Evolutionary conservation across 192 early-diverging fungal species (phyloP), one percentile per base, ranked within the genome.

Genomic region (Hyaloraphidium curvatum): DNA sequence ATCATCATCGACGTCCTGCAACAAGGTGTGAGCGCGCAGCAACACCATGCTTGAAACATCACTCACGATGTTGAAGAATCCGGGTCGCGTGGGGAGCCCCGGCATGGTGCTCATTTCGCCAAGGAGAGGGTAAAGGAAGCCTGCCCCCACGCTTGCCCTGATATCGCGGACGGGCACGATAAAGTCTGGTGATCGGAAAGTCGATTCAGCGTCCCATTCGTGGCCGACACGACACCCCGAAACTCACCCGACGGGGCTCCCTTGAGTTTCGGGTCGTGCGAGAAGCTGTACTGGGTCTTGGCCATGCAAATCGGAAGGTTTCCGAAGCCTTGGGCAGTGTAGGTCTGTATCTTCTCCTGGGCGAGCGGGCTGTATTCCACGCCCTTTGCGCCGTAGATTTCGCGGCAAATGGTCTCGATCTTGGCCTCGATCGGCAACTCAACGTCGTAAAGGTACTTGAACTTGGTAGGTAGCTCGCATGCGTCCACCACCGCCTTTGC

Each of bases 51-150:
- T n/a, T n/a, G n/a, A n/a, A n/a, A n/a, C n/a, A n/a, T n/a, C n/a
- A n/a, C n/a, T n/a, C n/a, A 37, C n/a, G 33, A 37, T 7, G 7
- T 37, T 37, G 9, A 37, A 37, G n/a, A 7, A 7, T 11, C n/a
- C 9, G n/a, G 9, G 33, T 40, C 67, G 68, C 1, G 93, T 97
- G 25, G 89, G 87, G 37, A 97, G 73, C 28, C 94, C 94, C 9
- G 94, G 94, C 81, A 98, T 92, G 22, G 94, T 98, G 60, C 86
- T 84, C 91, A 98, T 96, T 39, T 82, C 78, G 31, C 94, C 94
- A 22, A 88, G 76, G 33, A 98, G 71, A 35, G 94, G 94, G 64
- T 94, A 98, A 25, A 98, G 62, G 72, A 98, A 98, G 21, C 94
- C 94, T 23, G 94, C 94, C 28, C 94, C 94, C 19, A 91, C 88